Evolutionary conservation across 805 yeast species (phyloP), one percentile per base, ranked within the genome.

Genomic region (Maudiozyma saulgeensis): DNA sequence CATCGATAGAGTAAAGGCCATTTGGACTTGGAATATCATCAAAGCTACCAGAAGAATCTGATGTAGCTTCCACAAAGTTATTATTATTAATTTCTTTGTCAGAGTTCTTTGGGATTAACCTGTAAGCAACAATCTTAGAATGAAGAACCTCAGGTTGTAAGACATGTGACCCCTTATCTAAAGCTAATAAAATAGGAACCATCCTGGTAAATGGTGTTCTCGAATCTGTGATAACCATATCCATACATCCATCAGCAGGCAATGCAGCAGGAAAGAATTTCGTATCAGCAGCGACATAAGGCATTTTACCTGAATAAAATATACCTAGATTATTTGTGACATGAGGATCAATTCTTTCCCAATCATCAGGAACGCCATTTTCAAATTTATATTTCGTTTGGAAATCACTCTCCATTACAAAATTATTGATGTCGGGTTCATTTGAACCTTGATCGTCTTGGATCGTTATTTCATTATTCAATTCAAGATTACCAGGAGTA

Each of bases 181-280:
- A 68, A 7, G 79, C 69, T 16, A 79, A 56, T 42, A 93, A 69
- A 2, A 84, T 76, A 13, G 78, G 74, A 2, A 81, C 72, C 40
- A 81, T 77, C 48, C 78, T 75, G 9, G 76, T 49, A 1, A 87
- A 57, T 12, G 86, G 78, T 0, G 84, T 71, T 34, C 79, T 71
- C 1, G 85, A 73, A 64, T 84, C 90, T 56, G 85, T 80, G 31
- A 86, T 65, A 18, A 91, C 77, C 65, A 91, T 61, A 66, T 93
- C 99, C 76, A 93, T 80, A 3, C 81, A 68, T 3, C 96, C 96
- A 68, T 93, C 99, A 53, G 78, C 74, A 1, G 96, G 96, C 49
- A 87, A 72, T 0, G 96, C 89, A 1, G 95, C 95, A 1, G 99
- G 99, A 70, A 93, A 93, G 61, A 91, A 87, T 57, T 84, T 83